Base-by-base conservation (phyloP, 2,329 filamentous ascomycete species). In the Phaeosphaeria sp. region DNA sequence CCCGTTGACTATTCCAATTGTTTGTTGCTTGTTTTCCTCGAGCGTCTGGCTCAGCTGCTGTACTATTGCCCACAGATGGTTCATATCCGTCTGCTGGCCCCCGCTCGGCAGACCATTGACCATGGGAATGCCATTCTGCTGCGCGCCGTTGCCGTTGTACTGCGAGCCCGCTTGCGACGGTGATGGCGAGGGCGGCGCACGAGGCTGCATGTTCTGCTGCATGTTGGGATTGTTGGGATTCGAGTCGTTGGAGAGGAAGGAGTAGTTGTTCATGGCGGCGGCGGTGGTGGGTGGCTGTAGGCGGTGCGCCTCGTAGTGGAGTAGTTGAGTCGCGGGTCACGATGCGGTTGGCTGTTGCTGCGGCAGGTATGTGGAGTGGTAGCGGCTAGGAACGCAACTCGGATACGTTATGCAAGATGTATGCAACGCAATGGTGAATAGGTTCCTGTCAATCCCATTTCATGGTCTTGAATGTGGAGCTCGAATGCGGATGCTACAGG, bases 71-170 rank as follows among this genome's bases (percentile, higher is more conserved):
- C 76, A 79, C 22, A 79, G 68, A 57, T 78, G 72, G 56, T 79
- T 79, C 76, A 79, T 78, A 54, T 79, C 77, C 15, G 74, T 78
- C 64, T 79, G 77, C 51, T 78, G 77, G 46, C 77, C 77, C 6
- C 76, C 75, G 25, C 68, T 72, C 10, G 75, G 73, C 44, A 78
- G 64, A 20, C 75, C 75, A 54, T 78, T 78, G 42, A 77, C 73
- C 66, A 77, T 70, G 7, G 75, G 75, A 39, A 78, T 71, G 58
- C 72, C 69, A 58, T 72, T 76, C 33, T 72, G 69, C 48, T 66
- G 66, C 42, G 65, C 57, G 50, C 71, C 69, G 52, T 73, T 74
- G 41, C 73, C 72, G 59, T 75, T 75, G 23, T 65, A 52, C 53
- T 73, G 72, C n/a, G 66, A 66, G 43, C 62, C 52, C 41, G 64